Evolutionary conservation across 2,329 filamentous ascomycete genomes (phyloP), one percentile per base, ranked within the genome.

Genomic region (Immersiporthe knoxdaviesiana): DNA sequence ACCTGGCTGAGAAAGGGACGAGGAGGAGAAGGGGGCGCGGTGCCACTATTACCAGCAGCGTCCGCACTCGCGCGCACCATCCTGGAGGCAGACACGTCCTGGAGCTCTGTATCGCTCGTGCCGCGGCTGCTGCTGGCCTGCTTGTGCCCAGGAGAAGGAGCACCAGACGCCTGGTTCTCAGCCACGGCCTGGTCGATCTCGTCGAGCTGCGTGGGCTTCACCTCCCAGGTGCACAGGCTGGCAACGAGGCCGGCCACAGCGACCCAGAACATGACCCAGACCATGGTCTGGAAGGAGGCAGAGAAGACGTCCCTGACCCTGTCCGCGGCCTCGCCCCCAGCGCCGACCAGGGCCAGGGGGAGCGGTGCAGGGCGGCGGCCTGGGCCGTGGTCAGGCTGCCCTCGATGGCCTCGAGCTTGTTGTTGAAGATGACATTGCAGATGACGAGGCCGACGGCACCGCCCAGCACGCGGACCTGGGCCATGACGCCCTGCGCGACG

Each of bases 381-480:
- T 84, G 79, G 14, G 74, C 70, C 3, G 75, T 66, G 14, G 78
- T 79, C 67, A 85, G 74, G 37, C 35, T 30, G 3, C 21, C 61
- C 41, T 67, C 41, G 39, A 76, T 72, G 35, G 72, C 72, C 16
- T 76, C 74, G 14, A 87, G 77, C 66, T 80, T 79, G 41, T 76
- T 73, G 74, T 87, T 87, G 76, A 88, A 85, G 14, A 90, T 81
- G 18, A 88, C 83, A n/a, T 85, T 88, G 72, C 87, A 88, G 32
- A 85, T 76, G 0, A 87, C 84, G 58, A 90, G 80, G 1, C 88
- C 88, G 37, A 90, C 80, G 50, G 85, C 85, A 2, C 88, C 88
- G 1, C 88, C 88, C 2, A 90, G 78, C 0, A 90, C 85, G 18
- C 88, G 83, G 1, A 85, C 83, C 76, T 90, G 88, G 1, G 88